Percentiles rank a stretch among this genome's conserved stretches.
phyloP scores from a whole-genome alignment of 2,329 filamentous ascomycete genomes.

The Sarocladiaceae sp. region DNA sequence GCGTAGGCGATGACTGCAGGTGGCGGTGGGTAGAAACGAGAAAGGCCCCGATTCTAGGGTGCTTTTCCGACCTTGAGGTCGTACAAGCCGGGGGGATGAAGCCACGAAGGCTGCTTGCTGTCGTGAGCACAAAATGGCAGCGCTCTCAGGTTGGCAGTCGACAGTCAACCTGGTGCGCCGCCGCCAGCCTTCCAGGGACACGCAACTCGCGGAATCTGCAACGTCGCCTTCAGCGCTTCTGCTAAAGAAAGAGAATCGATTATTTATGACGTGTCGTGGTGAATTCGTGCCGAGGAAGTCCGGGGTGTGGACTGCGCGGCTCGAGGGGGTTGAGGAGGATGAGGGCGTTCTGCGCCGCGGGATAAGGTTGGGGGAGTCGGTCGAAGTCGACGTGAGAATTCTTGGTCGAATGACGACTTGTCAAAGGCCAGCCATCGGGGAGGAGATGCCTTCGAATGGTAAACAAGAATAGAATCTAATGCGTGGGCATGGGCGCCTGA shows the following conservation, averaged over 20 bases:
- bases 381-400: neutral
- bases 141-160: neutral
- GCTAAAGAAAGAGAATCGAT: too few species aligned
- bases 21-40: neutral
- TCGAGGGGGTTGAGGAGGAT: neutral
- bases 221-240: neutral
- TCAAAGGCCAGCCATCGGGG: neutral
- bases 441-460: neutral
- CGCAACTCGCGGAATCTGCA: neutral
- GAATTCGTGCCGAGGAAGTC: neutral
- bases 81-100: constrained; percentile 11
- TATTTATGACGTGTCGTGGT: too few species aligned
- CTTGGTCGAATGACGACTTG: neutral
- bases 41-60: neutral
- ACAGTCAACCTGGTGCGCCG: neutral
- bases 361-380: neutral
- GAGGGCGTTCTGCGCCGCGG: constrained; percentile 8
- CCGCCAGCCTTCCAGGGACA: constrained; percentile 3
- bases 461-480: neutral
- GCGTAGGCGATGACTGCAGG: constrained; percentile 14
- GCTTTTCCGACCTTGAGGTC: constrained; percentile 3
- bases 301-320: neutral
- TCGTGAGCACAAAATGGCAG: constrained; percentile 18
- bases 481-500: neutral
- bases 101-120: constrained; percentile 16